Evolutionary conservation across 805 yeast genomes (phyloP).

Genomic region (Candida verbasci): DNA sequence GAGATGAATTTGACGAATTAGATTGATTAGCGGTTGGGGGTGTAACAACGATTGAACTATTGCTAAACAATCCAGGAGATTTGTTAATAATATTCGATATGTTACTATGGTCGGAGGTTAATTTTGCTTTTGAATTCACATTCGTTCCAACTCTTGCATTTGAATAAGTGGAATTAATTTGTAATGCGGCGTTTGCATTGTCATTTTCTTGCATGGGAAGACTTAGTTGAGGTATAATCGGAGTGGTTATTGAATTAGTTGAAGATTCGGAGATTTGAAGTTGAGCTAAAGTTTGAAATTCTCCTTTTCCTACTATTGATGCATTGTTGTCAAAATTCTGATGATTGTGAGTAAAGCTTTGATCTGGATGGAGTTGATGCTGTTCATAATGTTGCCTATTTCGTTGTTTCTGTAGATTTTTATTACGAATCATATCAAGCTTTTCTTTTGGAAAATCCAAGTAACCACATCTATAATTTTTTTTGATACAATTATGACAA

Average conservation of each 20-base stretch:
- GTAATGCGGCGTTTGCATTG: not conserved
- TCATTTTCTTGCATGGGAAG: not conserved
- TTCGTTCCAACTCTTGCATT: no score
- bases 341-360: not conserved
- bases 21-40: slow-evolving; percentile 3
- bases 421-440: slow-evolving; percentile 28
- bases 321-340: no score
- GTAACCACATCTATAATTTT: slow-evolving; percentile 37
- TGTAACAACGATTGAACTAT: not conserved
- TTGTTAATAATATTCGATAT: no score
- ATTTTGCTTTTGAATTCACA: no score
- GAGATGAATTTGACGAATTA: slow-evolving; percentile 4
- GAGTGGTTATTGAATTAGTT: no score
- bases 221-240: no score
- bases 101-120: no score
- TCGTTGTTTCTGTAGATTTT: slow-evolving; percentile 24
- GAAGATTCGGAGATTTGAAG: no score
- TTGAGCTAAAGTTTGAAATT: no score
- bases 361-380: not conserved
- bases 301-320: no score
- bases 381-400: not conserved
- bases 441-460: slow-evolving; percentile 37
- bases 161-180: not conserved
- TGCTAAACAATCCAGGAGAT: not conserved
- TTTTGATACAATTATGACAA: slow-evolving; percentile 36